Evolutionary conservation across 768 basidiomycete genomes (phyloP), one percentile per base, ranked within the genome.

Genomic region (Crassisporium funariophilum): DNA sequence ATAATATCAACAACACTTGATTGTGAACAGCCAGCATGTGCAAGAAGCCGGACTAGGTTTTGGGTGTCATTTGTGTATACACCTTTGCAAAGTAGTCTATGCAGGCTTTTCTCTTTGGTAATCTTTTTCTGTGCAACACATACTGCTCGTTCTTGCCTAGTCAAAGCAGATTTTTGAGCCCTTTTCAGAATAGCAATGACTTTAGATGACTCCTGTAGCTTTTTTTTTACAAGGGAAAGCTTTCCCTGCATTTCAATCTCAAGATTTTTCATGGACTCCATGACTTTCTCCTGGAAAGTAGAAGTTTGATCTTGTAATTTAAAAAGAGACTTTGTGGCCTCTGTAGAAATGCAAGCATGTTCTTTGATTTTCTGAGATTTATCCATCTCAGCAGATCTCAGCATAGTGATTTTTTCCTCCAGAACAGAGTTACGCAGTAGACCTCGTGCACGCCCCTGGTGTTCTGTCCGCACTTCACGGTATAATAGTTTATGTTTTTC

Each of bases 331-430:
- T 29, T 29, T 7, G 27, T 29, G 13, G 27, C 27, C 27, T n/a
- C n/a, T n/a, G n/a, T n/a, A n/a, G n/a, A n/a, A n/a, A n/a, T n/a
- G n/a, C n/a, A n/a, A n/a, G n/a, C 78, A 78, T 51, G 78, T 77
- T 4, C 55, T 35, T 53, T 79, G 71, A 0, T 66, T 59, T 0
- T 35, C 5, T 9, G 33, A 53, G 1, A 74, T 41, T 13, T 29
- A 29, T 29, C 27, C 40, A 52, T 41, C 35, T 49, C 39, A 15
- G 43, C 25, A 23, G 58, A 50, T 46, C 21, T 40, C 35, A 49
- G 5, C n/a, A 46, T 19, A 22, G 44, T 13, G 5, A 41, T 46
- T 37, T 48, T 27, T 25, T 41, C 43, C 31, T 49, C 37, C 11
- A 46, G 31, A 29, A 24, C 35, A 25, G 41, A 29, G 36, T 47